A percentile compares a stretch with the other conserved stretches of the same genome.
These are phyloP conservation scores for Arctium minus DNA, from an alignment of 129 eudicot species.

Conservation along the genomic window DNA sequence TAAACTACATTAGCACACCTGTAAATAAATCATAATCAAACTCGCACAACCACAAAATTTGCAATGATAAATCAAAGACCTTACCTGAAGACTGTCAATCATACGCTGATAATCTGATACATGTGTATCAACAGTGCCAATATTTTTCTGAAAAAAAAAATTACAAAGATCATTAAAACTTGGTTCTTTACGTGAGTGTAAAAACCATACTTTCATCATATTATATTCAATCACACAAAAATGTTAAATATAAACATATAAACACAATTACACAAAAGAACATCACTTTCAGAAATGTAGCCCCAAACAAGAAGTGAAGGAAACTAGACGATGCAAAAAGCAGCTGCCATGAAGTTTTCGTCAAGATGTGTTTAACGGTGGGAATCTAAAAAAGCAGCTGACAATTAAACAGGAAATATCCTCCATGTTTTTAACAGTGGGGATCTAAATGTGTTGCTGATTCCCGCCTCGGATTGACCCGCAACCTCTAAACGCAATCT, in stretches of 20 bases:
- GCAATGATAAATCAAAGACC: conserved; percentile 9
- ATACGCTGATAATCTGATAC: conserved; percentile 92
- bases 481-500: neutral
- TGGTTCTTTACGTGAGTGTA: neutral
- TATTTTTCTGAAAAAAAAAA: conserved; percentile 60
- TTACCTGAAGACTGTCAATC: conserved; percentile 92
- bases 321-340: neutral
- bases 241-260: neutral
- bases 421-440: neutral
- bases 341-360: neutral
- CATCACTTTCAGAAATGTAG: neutral
- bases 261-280: neutral
- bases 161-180: neutral
- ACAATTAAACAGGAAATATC: neutral
- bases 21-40: neutral
- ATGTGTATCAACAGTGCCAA: conserved; percentile 78
- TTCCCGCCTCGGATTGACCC: neutral
- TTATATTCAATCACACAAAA: neutral
- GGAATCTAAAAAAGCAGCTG: neutral
- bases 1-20: neutral
- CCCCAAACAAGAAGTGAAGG: neutral
- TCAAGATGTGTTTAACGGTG: neutral
- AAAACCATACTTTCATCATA: neutral
- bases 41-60: conserved; percentile 12
- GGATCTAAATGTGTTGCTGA: neutral